Percentiles rank a stretch among this genome's conserved stretches.
Conservation (phyloP, 2,329 filamentous ascomycete species). For the Botryotinia convoluta region DNA sequence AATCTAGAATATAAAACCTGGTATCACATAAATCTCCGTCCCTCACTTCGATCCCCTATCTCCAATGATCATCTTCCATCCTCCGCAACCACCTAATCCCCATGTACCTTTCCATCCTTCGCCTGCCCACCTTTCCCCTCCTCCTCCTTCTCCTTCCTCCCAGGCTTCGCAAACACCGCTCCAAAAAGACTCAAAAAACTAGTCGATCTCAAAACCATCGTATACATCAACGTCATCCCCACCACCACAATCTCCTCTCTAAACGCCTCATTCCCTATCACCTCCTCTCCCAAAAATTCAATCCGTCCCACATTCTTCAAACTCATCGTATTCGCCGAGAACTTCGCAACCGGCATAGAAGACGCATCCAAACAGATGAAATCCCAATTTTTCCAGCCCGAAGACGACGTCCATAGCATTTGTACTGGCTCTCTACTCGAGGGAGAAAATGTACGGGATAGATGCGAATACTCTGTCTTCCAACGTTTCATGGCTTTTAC, state of each 20-base stretch:
- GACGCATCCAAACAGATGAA: constrained; percentile 2
- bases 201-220: constrained; percentile 22
- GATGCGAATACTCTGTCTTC: constrained; percentile 24
- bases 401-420: constrained; percentile 19
- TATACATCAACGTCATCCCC: constrained; percentile 25
- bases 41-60: background rate
- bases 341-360: constrained; percentile 2
- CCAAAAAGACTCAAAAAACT: constrained; percentile 8
- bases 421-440: constrained; percentile 3
- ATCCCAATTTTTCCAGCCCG: constrained; percentile 4
- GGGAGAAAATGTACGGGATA: constrained; percentile 22
- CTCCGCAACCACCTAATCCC: background rate
- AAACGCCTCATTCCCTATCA: constrained; percentile 6
- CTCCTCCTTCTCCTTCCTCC: background rate
- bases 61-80: background rate
- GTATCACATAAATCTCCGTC: background rate
- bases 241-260: constrained; percentile 28
- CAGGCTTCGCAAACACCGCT: background rate
- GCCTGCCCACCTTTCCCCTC: background rate
- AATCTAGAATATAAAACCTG: background rate
- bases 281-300: constrained; percentile 2
- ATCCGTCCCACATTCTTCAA: background rate
- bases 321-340: constrained; percentile 3
- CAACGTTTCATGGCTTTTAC: constrained; percentile 25
- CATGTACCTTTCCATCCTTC: background rate